phyloP scores from a whole-genome alignment of 2,329 filamentous ascomycete genomes.

The Teratosphaeria nubilosa region DNA sequence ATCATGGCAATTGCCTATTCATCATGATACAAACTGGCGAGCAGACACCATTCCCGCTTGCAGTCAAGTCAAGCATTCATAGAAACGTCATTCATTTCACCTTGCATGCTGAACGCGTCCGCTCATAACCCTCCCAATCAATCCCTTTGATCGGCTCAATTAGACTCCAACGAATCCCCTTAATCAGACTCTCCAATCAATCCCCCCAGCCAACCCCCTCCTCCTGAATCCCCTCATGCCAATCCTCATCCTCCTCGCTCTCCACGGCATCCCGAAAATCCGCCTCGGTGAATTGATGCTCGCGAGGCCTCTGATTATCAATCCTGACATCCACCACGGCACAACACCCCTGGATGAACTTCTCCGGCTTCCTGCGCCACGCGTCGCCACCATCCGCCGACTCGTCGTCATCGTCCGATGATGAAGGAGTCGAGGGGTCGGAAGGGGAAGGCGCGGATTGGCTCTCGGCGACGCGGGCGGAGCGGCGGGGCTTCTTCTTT shows the following conservation, averaged over 20 bases:
- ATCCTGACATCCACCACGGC: slow-evolving; percentile 60
- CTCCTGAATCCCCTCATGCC: slow-evolving; percentile 43
- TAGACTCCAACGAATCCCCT: too few relatives aligned
- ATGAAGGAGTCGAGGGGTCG: slow-evolving; percentile 8
- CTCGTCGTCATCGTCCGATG: slow-evolving; percentile 6
- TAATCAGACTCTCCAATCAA: background rate
- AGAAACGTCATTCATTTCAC: too few relatives aligned
- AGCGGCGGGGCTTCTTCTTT: slow-evolving; percentile 14
- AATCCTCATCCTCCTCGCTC: slow-evolving; percentile 47
- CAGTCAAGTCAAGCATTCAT: too few relatives aligned
- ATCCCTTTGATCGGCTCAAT: too few relatives aligned
- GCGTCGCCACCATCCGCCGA: slow-evolving; percentile 22
- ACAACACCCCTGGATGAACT: slow-evolving; percentile 57
- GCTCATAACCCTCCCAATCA: too few relatives aligned
- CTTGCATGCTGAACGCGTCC: too few relatives aligned
- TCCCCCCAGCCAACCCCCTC: background rate
- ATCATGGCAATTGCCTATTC: too few relatives aligned
- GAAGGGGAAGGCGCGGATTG: slow-evolving; percentile 6
- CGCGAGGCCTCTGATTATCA: slow-evolving; percentile 64
- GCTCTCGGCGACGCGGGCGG: slow-evolving; percentile 18
- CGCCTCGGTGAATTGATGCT: slow-evolving; percentile 57
- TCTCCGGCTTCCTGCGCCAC: slow-evolving; percentile 17
- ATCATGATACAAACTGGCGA: too few relatives aligned
- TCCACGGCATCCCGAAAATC: slow-evolving; percentile 59
- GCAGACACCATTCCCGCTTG: too few relatives aligned